Evolutionary conservation across 2,329 filamentous ascomycete species (phyloP).

Genomic region (Clathrospora elynae): DNA sequence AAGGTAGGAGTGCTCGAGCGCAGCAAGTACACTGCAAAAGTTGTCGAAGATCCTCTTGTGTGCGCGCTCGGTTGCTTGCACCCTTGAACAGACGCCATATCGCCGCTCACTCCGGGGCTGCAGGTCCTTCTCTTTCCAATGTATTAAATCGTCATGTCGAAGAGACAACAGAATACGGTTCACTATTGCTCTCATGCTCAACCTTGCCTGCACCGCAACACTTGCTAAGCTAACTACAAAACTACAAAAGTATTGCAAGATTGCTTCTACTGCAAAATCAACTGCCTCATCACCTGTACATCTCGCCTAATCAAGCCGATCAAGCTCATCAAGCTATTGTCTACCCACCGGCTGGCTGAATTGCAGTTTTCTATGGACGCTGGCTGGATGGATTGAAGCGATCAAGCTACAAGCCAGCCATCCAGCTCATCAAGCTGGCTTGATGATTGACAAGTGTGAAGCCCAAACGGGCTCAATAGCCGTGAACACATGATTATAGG

Average conservation of each 20-base stretch:
- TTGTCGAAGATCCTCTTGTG: constrained; percentile 1
- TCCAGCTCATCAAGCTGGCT: constrained; percentile 1
- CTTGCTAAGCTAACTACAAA: not conserved
- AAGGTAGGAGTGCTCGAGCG: not conserved
- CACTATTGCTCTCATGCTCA: too few species aligned
- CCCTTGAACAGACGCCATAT: not conserved
- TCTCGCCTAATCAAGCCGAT: not conserved
- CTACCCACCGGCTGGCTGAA: not conserved
- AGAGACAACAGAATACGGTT: too few species aligned
- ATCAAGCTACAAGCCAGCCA: not conserved
- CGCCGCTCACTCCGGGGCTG: not conserved
- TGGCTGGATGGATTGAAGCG: not conserved
- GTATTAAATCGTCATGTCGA: not conserved
- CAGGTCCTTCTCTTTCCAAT: constrained; percentile 1
- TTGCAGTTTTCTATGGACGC: not conserved
- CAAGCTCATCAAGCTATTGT: not conserved
- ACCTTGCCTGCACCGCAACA: too few species aligned
- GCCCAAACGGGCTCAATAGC: too few species aligned
- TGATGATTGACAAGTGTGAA: constrained; percentile 3
- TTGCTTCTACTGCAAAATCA: not conserved
- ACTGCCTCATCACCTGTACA: not conserved
- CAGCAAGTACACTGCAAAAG: constrained; percentile 1
- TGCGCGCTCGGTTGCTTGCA: constrained; percentile 1
- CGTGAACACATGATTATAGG: too few species aligned
- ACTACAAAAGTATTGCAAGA: not conserved